These are phyloP conservation scores for Salmacisia buchloeana DNA, from an alignment of 1,284 basidiomycete species.

Conservation along the genomic window DNA sequence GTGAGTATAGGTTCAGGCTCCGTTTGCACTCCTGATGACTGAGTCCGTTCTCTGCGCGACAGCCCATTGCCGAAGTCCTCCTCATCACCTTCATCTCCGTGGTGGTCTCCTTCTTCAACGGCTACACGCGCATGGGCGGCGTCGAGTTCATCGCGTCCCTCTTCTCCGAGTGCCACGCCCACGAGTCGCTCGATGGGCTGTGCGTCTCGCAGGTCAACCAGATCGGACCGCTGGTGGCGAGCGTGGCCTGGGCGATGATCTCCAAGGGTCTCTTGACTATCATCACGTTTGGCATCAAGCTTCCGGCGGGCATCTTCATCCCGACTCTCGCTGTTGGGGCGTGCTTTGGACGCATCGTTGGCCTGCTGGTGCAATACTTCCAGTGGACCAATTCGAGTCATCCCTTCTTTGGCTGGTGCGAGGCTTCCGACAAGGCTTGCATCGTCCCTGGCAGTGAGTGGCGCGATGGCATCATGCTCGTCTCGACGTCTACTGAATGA, in stretches of 20 bases:
- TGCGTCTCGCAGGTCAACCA: constrained; percentile 66
- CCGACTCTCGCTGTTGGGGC: constrained; percentile 97
- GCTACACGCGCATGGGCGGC: constrained; percentile 85
- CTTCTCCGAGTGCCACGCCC: constrained; percentile 54
- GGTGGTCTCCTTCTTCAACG: constrained; percentile 77
- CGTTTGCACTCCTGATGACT: neutral
- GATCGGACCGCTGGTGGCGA: constrained; percentile 63
- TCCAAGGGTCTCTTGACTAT: constrained; percentile 63
- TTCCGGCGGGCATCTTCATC: constrained; percentile 94
- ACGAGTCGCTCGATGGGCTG: constrained; percentile 62
- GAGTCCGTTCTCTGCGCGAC: constrained; percentile 33
- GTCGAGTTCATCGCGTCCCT: constrained; percentile 73
- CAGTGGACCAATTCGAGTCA: constrained; percentile 78
- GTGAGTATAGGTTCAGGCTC: neutral
- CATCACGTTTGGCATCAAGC: constrained; percentile 89
- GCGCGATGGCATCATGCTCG: constrained; percentile 89
- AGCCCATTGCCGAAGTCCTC: constrained; percentile 79
- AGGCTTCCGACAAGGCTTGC: constrained; percentile 73
- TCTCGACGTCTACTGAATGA: constrained; percentile 72
- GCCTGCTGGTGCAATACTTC: constrained; percentile 87
- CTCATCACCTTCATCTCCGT: constrained; percentile 58
- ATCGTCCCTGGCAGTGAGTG: constrained; percentile 83
- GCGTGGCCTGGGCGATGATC: constrained; percentile 62
- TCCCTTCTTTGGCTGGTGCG: constrained; percentile 82
- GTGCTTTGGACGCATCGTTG: constrained; percentile 89